phyloP scores from a whole-genome alignment of 345 rosid genomes.

The Barbarea vulgaris region DNA sequence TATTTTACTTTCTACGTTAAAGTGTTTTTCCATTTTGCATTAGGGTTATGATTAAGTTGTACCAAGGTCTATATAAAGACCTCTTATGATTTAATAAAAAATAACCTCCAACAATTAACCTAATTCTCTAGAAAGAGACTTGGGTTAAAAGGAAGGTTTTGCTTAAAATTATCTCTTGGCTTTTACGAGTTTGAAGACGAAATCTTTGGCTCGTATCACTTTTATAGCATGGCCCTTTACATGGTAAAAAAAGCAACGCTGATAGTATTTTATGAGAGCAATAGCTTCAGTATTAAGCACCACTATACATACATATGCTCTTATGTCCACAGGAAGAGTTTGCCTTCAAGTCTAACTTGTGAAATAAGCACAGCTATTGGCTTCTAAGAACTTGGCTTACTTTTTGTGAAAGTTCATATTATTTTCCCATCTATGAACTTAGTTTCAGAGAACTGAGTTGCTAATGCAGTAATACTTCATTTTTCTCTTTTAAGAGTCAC shows the following conservation, averaged over 20 bases:
- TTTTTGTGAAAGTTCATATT: slow-evolving; percentile 24
- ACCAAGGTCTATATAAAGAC: too few relatives aligned
- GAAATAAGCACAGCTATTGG: not conserved
- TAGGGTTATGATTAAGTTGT: too few relatives aligned
- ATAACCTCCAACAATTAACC: too few relatives aligned
- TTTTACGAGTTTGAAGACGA: too few relatives aligned
- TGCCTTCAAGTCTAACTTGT: slow-evolving; percentile 2
- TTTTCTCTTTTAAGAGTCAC: slow-evolving; percentile 1
- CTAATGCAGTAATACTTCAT: not conserved
- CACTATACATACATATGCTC: not conserved
- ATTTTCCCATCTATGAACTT: not conserved
- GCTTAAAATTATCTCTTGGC: too few relatives aligned
- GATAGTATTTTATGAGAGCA: not conserved
- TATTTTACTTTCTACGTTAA: too few relatives aligned
- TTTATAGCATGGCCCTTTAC: not conserved
- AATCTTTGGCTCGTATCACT: too few relatives aligned
- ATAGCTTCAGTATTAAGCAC: not conserved
- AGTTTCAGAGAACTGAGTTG: slow-evolving; percentile 14
- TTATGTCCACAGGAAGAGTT: not conserved
- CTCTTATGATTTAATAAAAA: too few relatives aligned
- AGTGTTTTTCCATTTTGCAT: too few relatives aligned
- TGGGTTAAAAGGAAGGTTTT: too few relatives aligned
- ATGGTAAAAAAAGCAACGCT: not conserved
- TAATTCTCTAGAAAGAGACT: too few relatives aligned
- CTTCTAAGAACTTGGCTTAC: slow-evolving; percentile 1